Base-by-base conservation (phyloP, 352 stramenopile genomes). In the Pythium apleroticum region DNA sequence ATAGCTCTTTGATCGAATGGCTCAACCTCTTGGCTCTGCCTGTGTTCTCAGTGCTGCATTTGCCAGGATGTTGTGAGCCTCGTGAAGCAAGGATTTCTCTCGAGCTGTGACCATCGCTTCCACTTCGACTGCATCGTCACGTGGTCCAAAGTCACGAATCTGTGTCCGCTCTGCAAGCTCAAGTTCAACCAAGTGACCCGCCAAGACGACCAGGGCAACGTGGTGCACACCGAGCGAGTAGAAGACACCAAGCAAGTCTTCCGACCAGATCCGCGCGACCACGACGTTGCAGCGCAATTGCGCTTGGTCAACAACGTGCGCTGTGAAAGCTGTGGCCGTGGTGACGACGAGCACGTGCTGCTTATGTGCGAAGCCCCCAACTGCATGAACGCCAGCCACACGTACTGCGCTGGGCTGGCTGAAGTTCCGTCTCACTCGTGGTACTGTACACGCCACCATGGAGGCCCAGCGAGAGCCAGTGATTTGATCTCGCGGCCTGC, bases 61-160 rank as follows among this genome's bases (percentile, higher is more conserved):
- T 95, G 86, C 59, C 81, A 91, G 41, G 86, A 95, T 52, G 37
- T 79, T 12, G 83, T 95, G 48, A 66, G 77, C 33, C 57, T 76
- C 54, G 28, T 78, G 6, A 72, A 65, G 30, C 84, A 90, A 54
- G 86, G 83, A 3, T 78, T 81, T 41, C 63, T 95, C 4, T 62
- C 80, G 0, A 70, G 33, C 5, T 95, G 86, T 63, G 81, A 88
- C 35, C 86, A 95, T 60, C 77, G 75, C n/a, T 95, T 95, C 74
- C 86, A 95, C 70, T 93, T 85, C 39, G 74, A 93, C 45, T 95
- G 86, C 66, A 93, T 95, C 57, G 54, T 91, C 25, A 71, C 83
- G 28, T 95, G 86, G 86, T 71, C 86, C 35, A 88, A 90, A 55
- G 81, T 93, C 22, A 93, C 86, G 19, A 95, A 95, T 57, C 60